Base-by-base conservation (phyloP, 331 rosid species). In the Phaseolus coccineus region DNA sequence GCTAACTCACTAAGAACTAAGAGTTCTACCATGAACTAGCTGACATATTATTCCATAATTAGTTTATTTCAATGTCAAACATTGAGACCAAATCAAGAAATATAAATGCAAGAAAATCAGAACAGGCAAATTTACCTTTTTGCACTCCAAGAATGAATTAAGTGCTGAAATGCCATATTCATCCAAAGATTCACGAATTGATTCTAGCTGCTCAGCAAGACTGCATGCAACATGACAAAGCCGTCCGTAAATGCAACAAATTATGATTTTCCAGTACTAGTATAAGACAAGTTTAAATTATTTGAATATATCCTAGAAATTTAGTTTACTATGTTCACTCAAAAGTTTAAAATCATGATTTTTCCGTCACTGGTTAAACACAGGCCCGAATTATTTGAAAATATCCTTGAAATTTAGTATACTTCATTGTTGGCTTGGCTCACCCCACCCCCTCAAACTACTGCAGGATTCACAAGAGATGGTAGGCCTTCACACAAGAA, bases 131-230 rank as follows among this genome's bases (percentile, higher is more conserved):
- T 51, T 40, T 69, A 92, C 99, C 98, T 84, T 87, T 90, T 90
- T 93, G 87, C 91, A 87, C 71, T 93, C 97, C 82, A 96, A 80
- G 85, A 96, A 96, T 53, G 67, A 74, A 15, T 81, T 61, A 74
- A 96, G 90, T 71, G 98, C 87, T 69, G 91, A 82, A 68, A 70
- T 76, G 72, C 87, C 96, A 75, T 63, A 35, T 66, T 87, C 89
- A 81, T 91, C 96, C 82, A 96, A 37, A 39, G 99, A 91, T 68
- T 86, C 88, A 33, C 56, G 75, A 79, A 96, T 89, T 71, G 98
- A 91, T 82, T 91, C 94, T 78, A 96, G 93, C 88, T 93, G 97
- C 84, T 96, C 98, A 1, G 97, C 80, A 69, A 96, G 98, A 84
- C 99, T 96, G 90, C 87, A 87, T 91, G 90, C 87, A 89, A 78